Percentiles rank a stretch among this genome's conserved stretches.
phyloP scores from a whole-genome alignment of 2,329 filamentous ascomycete genomes.

The Coniella vitis region DNA sequence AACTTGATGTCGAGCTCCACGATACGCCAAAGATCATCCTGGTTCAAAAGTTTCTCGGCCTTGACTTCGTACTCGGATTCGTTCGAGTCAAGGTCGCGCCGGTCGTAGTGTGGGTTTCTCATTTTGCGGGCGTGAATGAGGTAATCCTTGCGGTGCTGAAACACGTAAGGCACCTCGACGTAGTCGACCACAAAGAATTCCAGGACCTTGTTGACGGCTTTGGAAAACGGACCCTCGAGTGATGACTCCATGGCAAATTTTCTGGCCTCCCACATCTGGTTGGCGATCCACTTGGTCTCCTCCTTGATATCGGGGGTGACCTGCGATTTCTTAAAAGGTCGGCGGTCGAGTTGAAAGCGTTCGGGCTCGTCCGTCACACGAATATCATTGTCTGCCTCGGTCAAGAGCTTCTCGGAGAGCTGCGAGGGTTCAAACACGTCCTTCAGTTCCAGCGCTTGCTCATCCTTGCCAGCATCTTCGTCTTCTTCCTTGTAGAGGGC shows the following conservation, averaged over 20 bases:
- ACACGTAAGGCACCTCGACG: slow-evolving; percentile 94
- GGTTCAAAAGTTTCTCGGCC: slow-evolving; percentile 83
- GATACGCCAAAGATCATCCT: slow-evolving; percentile 92
- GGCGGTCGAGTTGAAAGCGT: slow-evolving; percentile 85
- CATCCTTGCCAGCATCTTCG: slow-evolving; percentile 71
- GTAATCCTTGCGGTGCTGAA: slow-evolving; percentile 97
- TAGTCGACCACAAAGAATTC: slow-evolving; percentile 94
- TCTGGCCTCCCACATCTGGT: slow-evolving; percentile 85
- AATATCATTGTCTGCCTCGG: slow-evolving; percentile 89
- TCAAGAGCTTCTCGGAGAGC: slow-evolving; percentile 87
- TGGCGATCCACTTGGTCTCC: slow-evolving; percentile 87
- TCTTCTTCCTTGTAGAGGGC: slow-evolving; percentile 84
- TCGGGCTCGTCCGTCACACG: slow-evolving; percentile 86
- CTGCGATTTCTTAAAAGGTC: slow-evolving; percentile 76
- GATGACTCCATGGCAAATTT: slow-evolving; percentile 52
- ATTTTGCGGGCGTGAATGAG: slow-evolving; percentile 80
- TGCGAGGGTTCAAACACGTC: slow-evolving; percentile 98
- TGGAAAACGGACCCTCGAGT: slow-evolving; percentile 75
- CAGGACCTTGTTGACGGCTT: slow-evolving; percentile 83
- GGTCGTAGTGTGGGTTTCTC: slow-evolving; percentile 47
- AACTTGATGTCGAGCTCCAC: slow-evolving; percentile 94
- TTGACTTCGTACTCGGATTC: slow-evolving; percentile 62
- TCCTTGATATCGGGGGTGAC: slow-evolving; percentile 69
- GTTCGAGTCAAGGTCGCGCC: slow-evolving; percentile 57
- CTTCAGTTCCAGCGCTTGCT: slow-evolving; percentile 82